A percentile compares a stretch with the other conserved stretches of the same genome.
These are phyloP conservation scores for Capsicum baccatum DNA, from an alignment of 257 asterid species.

Conservation along the genomic window DNA sequence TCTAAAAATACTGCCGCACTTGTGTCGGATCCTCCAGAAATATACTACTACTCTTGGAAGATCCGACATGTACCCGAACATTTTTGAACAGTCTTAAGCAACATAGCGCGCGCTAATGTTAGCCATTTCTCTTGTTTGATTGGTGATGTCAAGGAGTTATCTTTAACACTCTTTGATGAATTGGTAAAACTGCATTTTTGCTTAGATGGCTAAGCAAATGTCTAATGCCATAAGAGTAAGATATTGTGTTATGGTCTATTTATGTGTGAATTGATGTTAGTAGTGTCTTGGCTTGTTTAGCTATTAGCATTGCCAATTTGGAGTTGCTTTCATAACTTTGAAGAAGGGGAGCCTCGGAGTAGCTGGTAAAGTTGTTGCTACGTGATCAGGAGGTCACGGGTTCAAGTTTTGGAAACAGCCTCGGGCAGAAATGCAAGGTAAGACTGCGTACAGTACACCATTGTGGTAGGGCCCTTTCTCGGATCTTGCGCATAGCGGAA, in stretches of 20 bases:
- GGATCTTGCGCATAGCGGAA: no score
- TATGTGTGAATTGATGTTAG: no score
- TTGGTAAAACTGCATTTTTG: not conserved
- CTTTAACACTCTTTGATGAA: not conserved
- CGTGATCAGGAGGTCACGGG: no score
- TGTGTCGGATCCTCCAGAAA: not conserved
- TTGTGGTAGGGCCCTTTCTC: no score
- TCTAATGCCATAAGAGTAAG: not conserved
- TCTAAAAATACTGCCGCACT: not conserved
- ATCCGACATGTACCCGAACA: not conserved
- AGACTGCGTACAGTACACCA: no score
- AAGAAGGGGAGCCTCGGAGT: no score
- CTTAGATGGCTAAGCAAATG: constrained; percentile 8
- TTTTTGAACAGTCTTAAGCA: not conserved
- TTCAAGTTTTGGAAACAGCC: no score
- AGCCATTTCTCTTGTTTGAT: not conserved
- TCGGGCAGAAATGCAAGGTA: no score
- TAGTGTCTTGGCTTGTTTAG: not conserved
- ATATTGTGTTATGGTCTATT: not conserved
- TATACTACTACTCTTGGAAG: not conserved
- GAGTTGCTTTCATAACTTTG: not conserved
- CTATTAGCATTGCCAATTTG: not conserved
- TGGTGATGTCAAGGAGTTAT: not conserved
- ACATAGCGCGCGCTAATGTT: not conserved
- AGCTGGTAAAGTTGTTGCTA: no score